phyloP scores from a whole-genome alignment of 2,329 filamentous ascomycete species.

The Venturiaceae sp. region DNA sequence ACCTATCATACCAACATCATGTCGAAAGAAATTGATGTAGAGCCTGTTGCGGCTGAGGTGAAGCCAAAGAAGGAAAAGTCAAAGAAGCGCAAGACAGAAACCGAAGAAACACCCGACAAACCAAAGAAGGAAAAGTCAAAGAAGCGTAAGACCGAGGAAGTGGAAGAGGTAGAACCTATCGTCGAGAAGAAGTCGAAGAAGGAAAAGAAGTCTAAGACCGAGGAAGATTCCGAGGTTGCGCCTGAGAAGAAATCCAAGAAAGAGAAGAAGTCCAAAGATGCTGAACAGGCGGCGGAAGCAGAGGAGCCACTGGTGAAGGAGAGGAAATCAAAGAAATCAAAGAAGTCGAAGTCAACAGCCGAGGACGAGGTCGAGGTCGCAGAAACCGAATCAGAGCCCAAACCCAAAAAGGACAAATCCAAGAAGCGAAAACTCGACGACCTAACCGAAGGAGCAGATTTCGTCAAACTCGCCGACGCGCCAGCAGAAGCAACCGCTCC shows the following conservation, averaged over 20 bases:
- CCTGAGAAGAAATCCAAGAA: conserved; percentile 6
- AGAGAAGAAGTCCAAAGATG: neutral
- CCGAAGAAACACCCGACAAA: neutral
- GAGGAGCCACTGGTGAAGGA: conserved; percentile 6
- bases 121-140: conserved; percentile 6
- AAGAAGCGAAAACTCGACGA: conserved; percentile 1
- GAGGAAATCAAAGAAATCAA: conserved; percentile 10
- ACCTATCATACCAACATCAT: neutral
- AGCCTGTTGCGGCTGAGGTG: neutral
- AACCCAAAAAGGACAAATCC: conserved; percentile 4
- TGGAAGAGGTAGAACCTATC: neutral
- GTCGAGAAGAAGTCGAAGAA: conserved; percentile 7
- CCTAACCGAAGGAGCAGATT: neutral
- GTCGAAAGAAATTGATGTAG: neutral
- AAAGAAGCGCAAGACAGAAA: conserved; percentile 4
- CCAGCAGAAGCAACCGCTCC: neutral
- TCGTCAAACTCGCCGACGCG: neutral
- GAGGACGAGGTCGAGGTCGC: neutral
- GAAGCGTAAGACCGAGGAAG: conserved; percentile 5
- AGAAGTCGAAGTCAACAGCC: conserved; percentile 4
- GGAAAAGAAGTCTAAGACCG: conserved; percentile 1
- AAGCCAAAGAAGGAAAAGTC: neutral
- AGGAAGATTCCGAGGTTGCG: neutral
- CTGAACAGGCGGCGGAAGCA: neutral
- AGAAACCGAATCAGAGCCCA: neutral